phyloP scores from a whole-genome alignment of 495 filamentous ascomycete genomes.

The Amphirosellinia nigrospora region DNA sequence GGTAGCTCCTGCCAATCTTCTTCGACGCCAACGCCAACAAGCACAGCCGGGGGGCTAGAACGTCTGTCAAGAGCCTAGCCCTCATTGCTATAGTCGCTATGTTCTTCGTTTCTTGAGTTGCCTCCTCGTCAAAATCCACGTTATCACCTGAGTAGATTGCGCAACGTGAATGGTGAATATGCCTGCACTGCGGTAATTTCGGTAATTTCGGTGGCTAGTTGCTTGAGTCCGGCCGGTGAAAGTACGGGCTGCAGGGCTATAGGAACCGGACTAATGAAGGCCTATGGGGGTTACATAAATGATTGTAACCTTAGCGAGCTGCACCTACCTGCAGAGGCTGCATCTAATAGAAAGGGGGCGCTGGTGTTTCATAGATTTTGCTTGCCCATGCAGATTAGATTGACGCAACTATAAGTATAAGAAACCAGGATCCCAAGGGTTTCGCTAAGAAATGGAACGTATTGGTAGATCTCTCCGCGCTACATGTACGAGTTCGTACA shows the following conservation, averaged over 20 bases:
- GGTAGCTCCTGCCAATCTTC: constrained; percentile 5
- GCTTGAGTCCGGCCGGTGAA: neutral
- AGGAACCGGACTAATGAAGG: constrained; percentile 2
- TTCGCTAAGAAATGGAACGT: constrained; percentile 1
- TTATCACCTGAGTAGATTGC: constrained; percentile 11
- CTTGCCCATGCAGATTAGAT: constrained; percentile 12
- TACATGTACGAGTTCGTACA: neutral
- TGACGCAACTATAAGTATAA: constrained; percentile 6
- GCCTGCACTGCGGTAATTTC: constrained; percentile 1
- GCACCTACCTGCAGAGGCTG: neutral
- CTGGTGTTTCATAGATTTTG: constrained; percentile 6
- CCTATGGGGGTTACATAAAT: constrained; percentile 9
- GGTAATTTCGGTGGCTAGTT: constrained; percentile 14
- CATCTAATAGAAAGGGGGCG: constrained; percentile 16
- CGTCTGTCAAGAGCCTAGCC: constrained; percentile 28
- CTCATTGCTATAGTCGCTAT: constrained; percentile 31
- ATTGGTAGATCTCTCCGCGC: neutral
- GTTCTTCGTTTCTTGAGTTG: constrained; percentile 30
- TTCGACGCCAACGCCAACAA: constrained; percentile 21
- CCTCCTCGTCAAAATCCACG: neutral
- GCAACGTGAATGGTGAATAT: constrained; percentile 14
- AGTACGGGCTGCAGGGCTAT: constrained; percentile 3
- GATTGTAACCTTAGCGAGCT: neutral
- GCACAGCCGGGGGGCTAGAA: neutral
- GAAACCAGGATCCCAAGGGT: neutral